Evolutionary conservation across 2,329 filamentous ascomycete genomes (phyloP), one percentile per base, ranked within the genome.

Genomic region (Biscogniauxia sp.): DNA sequence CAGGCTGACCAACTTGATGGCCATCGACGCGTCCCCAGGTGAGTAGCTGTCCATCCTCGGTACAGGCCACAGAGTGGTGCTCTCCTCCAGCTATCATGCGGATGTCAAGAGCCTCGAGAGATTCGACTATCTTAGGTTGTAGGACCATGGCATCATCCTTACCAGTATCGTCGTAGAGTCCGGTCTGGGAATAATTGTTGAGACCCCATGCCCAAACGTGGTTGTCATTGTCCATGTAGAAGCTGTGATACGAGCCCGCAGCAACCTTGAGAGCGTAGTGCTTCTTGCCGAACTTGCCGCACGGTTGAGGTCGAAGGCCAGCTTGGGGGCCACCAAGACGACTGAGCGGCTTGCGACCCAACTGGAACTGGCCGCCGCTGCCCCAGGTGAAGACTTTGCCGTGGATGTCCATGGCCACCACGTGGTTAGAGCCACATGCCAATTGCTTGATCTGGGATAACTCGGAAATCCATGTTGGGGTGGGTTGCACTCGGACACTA

Each of bases 311-410:
- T 54, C 79, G 77, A 9, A 74, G 68, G 5, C 69, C 69, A 9
- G 66, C 66, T 25, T 60, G 61, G n/a, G 67, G 59, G 3, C 68
- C 68, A 51, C 64, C 64, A 15, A 67, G 68, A 51, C 72, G 69
- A 5, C 61, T 67, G 7, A 79, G 77, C 1, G 86, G 88, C 66
- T 87, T 83, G 67, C 88, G 83, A 50, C 90, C 91, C 41, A 92
- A 81, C 19, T 89, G 87, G 60, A 85, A 86, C 68, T 92, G 88
- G 65, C 92, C 89, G 72, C 93, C 93, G 65, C 92, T 89, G 63
- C 91, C 90, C 90, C 91, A 93, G 32, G 90, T 90, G 61, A 86
- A 81, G 70, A 93, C 79, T 68, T 80, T 80, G 65, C 89, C 90
- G 9, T 91, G 82, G 70, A 89, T 85, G 69, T 88, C 87, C 73